Base-by-base conservation (phyloP, 208 protist species). In the Endotrypanum monterogeii region DNA sequence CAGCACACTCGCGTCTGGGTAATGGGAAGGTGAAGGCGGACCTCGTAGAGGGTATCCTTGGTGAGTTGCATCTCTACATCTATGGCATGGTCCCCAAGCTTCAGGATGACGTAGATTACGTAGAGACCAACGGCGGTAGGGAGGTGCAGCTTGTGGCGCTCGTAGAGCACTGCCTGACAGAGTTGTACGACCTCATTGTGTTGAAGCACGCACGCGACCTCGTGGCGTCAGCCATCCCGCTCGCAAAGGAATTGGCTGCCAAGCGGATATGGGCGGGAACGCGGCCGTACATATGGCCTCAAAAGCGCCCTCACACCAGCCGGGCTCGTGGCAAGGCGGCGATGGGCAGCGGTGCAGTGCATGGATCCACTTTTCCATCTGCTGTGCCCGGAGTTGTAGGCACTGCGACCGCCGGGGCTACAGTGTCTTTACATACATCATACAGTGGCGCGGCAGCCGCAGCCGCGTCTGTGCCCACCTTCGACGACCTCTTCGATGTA, bases 161-260 rank as follows among this genome's bases (percentile, higher is more conserved):
- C 7, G 73, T 91, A 30, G 80, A 94, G 57, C 92, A 96, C 83
- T 96, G 92, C 71, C 77, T 95, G 20, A 91, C 85, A n/a, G 92
- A 96, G 79, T 80, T 96, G 30, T 95, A 95, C 60, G 92, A 96
- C 72, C 80, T 96, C 9, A 82, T 96, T 41, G 72, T 95, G 48
- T 80, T 96, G 28, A 77, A 83, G 46, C 84, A 89, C 46, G 75
- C 82, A 0, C 82, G 83, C n/a, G 82, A 88, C 67, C 63, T 94
- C 28, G 81, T 80, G 74, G 35, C 48, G 1, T 81, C 76, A 2
- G 89, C 86, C 14, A 30, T 96, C 1, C 90, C 92, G 5, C 79
- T 96, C 44, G 92, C 90, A 4, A 93, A 95, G 80, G 84, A 93
- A 60, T 77, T 96, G n/a, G 92, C 87, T 6, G 84, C 84, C 18